Base-by-base conservation (phyloP, 306 rosid genomes). In the Gastrolobium bilobum region DNA sequence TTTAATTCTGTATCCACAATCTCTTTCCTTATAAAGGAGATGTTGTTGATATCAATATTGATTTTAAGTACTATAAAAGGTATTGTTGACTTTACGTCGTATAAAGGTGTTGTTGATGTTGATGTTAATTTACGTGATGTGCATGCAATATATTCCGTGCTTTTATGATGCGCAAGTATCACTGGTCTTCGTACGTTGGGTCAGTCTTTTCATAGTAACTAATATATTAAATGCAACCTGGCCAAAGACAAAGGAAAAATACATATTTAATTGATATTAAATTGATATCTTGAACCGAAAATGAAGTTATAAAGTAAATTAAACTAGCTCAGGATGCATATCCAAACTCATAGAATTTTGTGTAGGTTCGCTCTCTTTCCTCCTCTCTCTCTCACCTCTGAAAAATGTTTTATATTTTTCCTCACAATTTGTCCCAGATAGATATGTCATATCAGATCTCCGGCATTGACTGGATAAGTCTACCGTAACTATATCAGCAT, bases 381-480 rank as follows among this genome's bases (percentile, higher is more conserved):
- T 10, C 5, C 3, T 33, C 0, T 47, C 42, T 84, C 82, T 46
- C 63, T 80, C 9, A 64, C 42, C 71, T 31, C 84, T 51, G 71
- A 56, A 61, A 48, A 48, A 61, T 44, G 56, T 14, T 43, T n/a
- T 68, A 20, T 20, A 20, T 31, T 53, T 50, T 33, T 9, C 11
- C 3, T 0, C 51, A 31, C 39, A 63, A 8, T 30, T 69, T 75
- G 68, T 9, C 68, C 26, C 78, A 39, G 79, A 72, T n/a, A 15
- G 52, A 47, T 47, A 34, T 38, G 15, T 51, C 56, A 54, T 54
- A 68, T 72, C 80, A 65, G 74, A 77, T 80, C 84, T 74, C 61
- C 13, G 26, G 43, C 68, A 30, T 61, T 82, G 86, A 82, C 82
- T 71, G 75, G 13, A 20, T 59, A 66, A n/a, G 44, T 56, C 79